Base-by-base conservation (phyloP, 1,284 basidiomycete genomes). In the Sporisorium sorghi region DNA sequence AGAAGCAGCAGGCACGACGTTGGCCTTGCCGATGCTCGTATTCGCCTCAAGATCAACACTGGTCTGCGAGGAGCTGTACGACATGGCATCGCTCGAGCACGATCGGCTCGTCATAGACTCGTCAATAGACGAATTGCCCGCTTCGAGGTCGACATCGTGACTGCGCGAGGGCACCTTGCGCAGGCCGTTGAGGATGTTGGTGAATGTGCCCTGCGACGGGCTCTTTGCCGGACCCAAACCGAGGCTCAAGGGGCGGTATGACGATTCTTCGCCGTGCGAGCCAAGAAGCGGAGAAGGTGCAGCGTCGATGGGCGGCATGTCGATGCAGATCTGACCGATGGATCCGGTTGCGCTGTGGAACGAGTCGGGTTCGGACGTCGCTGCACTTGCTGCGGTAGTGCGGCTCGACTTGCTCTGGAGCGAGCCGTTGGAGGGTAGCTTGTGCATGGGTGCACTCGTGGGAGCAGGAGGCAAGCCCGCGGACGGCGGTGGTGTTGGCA, bases 21-120 rank as follows among this genome's bases (percentile, higher is more conserved):
- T 76, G 46, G 68, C 73, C 43, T 76, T 76, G 48, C 64, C 59
- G 43, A 76, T 47, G 73, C 73, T 76, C n/a, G 68, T 61, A 23
- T 67, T 63, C 14, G 61, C 59, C 35, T 75, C 72, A 39, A 55
- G 12, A 17, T 65, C 66, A 40, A 72, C 35, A 56, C 68, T 76
- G 42, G 73, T 76, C 32, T 64, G 62, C 33, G 72, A 75, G 8
- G 72, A 75, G 63, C 62, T 67, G 60, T 63, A 39, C 19, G 72
- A 75, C 32, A 75, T 48, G 21, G 26, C 63, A 32, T 66, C 67
- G 53, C 62, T 75, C n/a, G 67, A 67, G 42, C 32, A 66, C 11
- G 65, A 73, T 37, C 54, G 55, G 24, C 30, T 49, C 4, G 33
- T 61, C 12, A 48, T 49, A 11, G 60, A 60, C n/a, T 53, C 66